Conservation (phyloP, 1,284 basidiomycete genomes). For the Paramarasmius palmivorus region DNA sequence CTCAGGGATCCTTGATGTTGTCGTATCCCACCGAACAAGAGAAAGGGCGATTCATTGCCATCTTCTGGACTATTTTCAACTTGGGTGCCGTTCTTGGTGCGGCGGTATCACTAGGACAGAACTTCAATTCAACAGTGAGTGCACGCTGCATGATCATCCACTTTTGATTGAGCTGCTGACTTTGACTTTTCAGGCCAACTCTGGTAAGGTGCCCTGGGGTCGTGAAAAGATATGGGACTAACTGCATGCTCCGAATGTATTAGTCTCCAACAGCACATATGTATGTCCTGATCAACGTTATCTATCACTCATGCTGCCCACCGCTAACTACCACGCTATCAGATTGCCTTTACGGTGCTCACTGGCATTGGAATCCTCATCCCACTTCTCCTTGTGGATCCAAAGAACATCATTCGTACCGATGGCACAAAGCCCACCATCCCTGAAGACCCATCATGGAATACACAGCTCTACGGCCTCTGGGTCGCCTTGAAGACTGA, state of each 20-base stretch:
- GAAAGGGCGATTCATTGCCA: slow-evolving; percentile 78
- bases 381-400: slow-evolving; percentile 69
- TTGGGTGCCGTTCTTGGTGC: slow-evolving; percentile 71
- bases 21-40: slow-evolving; percentile 77
- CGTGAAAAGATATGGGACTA: neutral
- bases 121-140: slow-evolving; percentile 49
- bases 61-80: slow-evolving; percentile 81
- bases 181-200: slow-evolving; percentile 23
- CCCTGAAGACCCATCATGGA: slow-evolving; percentile 71
- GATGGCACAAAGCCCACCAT: slow-evolving; percentile 70
- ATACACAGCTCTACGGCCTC: slow-evolving; percentile 36
- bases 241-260: neutral
- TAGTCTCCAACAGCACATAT: slow-evolving; percentile 1
- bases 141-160: neutral
- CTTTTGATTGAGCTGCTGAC: neutral
- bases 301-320: neutral
- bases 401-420: slow-evolving; percentile 65
- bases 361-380: slow-evolving; percentile 65
- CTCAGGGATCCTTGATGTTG: slow-evolving; percentile 83
- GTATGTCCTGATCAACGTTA: neutral
- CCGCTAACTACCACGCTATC: slow-evolving; percentile 8
- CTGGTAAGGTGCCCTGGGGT: slow-evolving; percentile 23
- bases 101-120: slow-evolving; percentile 61
- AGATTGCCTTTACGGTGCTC: slow-evolving; percentile 76
- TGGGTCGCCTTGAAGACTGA: slow-evolving; percentile 45